Evolutionary conservation across 371 early-diverging fungal genomes (phyloP).

Genomic region (Batkoa obscura): DNA sequence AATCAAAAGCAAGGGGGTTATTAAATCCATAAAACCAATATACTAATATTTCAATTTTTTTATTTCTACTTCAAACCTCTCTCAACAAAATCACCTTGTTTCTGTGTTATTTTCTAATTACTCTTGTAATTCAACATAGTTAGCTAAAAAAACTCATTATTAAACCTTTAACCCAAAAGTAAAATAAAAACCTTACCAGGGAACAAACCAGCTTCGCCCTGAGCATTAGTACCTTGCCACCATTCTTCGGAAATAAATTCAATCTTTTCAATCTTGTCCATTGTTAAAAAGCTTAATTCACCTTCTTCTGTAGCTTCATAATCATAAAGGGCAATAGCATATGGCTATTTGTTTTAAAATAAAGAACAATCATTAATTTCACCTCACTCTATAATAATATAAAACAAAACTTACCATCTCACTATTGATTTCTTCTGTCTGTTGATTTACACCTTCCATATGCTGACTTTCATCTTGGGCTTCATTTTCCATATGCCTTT

Average conservation of each 20-base stretch:
- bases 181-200: slow-evolving; percentile 27
- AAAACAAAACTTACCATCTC: too few relatives aligned
- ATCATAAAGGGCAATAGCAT: slow-evolving; percentile 58
- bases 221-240: slow-evolving; percentile 59
- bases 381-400: too few relatives aligned
- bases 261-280: slow-evolving; percentile 53
- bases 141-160: slow-evolving; percentile 15
- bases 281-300: slow-evolving; percentile 64
- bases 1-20: too few relatives aligned
- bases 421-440: too few relatives aligned
- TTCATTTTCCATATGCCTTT: neutral
- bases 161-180: neutral
- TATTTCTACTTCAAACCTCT: too few relatives aligned
- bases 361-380: neutral
- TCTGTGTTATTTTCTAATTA: neutral
- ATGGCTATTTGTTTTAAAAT: neutral
- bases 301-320: slow-evolving; percentile 75
- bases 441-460: neutral
- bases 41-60: too few relatives aligned
- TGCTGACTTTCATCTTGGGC: neutral
- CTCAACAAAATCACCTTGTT: too few relatives aligned
- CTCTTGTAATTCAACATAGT: slow-evolving; percentile 24
- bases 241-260: slow-evolving; percentile 75
- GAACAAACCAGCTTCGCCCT: slow-evolving; percentile 49
- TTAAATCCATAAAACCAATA: too few relatives aligned